A percentile compares a stretch with the other conserved stretches of the same genome.
These are phyloP conservation scores for Penicillium sp. DNA, from an alignment of 2,329 filamentous ascomycete genomes.

Conservation along the genomic window DNA sequence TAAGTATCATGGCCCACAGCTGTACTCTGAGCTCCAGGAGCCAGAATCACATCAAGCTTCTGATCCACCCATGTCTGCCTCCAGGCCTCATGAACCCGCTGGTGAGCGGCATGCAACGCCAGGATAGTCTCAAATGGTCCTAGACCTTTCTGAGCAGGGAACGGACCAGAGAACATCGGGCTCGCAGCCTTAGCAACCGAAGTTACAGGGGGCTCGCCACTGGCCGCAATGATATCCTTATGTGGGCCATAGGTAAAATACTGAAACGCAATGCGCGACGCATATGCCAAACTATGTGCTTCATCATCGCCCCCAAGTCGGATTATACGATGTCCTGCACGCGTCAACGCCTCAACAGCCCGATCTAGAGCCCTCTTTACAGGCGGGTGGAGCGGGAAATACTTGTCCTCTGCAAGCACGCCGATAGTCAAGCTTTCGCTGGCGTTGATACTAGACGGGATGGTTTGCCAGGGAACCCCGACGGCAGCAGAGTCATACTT, in stretches of 20 bases:
- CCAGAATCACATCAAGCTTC: slow-evolving; percentile 53
- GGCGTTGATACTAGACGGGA: slow-evolving; percentile 2
- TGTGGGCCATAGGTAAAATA: slow-evolving; percentile 38
- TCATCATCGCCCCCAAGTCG: slow-evolving; percentile 35
- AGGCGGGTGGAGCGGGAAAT: slow-evolving; percentile 54
- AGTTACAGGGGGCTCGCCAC: slow-evolving; percentile 48
- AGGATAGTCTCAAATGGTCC: slow-evolving; percentile 43
- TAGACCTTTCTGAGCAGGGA: slow-evolving; percentile 23
- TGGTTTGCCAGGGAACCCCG: slow-evolving; percentile 49
- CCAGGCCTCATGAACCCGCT: slow-evolving; percentile 41
- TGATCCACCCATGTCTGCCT: slow-evolving; percentile 45
- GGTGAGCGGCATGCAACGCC: slow-evolving; percentile 43
- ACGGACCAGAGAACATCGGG: slow-evolving; percentile 32
- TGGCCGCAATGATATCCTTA: slow-evolving; percentile 34
- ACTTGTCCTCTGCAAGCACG: slow-evolving; percentile 48
- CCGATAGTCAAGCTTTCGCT: slow-evolving; percentile 47
- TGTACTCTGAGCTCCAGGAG: slow-evolving; percentile 51
- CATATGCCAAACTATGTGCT: slow-evolving; percentile 26
- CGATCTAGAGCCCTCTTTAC: slow-evolving; percentile 48
- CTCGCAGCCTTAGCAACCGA: slow-evolving; percentile 36
- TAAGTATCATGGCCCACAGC: slow-evolving; percentile 53
- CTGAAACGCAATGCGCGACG: slow-evolving; percentile 41
- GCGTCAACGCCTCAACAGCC: slow-evolving; percentile 41
- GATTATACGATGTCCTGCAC: slow-evolving; percentile 50
- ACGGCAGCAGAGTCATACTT: slow-evolving; percentile 45